These are phyloP conservation scores for Abortiporus biennis DNA, from an alignment of 1,284 basidiomycete genomes.

Conservation along the genomic window DNA sequence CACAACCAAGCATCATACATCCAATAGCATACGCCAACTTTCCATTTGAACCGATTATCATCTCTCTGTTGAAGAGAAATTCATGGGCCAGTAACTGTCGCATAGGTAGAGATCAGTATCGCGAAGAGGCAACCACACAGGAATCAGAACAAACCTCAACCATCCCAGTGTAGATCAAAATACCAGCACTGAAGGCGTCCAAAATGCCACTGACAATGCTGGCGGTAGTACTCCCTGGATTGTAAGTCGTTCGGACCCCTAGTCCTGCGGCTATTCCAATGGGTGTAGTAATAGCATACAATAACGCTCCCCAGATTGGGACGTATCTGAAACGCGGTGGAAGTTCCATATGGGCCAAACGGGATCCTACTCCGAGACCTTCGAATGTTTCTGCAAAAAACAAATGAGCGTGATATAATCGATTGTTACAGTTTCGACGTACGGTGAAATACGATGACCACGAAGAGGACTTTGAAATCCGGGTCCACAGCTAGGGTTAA, in stretches of 20 bases:
- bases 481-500: constrained; percentile 86
- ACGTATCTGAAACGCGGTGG: constrained; percentile 54
- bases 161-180: constrained; percentile 87
- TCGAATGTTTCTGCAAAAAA: constrained; percentile 75
- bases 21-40: constrained; percentile 65
- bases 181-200: constrained; percentile 83
- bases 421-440: constrained; percentile 27
- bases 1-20: constrained; percentile 26
- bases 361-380: constrained; percentile 85
- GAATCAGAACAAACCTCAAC: constrained; percentile 73
- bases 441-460: constrained; percentile 89
- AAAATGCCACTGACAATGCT: constrained; percentile 80
- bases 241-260: constrained; percentile 78
- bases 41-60: constrained; percentile 61
- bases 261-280: constrained; percentile 84
- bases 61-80: constrained; percentile 83
- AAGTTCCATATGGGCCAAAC: constrained; percentile 70
- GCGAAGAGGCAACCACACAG: constrained; percentile 1
- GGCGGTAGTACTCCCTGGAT: constrained; percentile 69
- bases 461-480: constrained; percentile 80
- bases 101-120: not conserved
- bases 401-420: not conserved
- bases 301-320: constrained; percentile 55
- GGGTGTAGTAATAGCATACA: constrained; percentile 81
- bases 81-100: constrained; percentile 82